Percentiles rank a stretch among this genome's conserved stretches.
Evolutionary conservation across 306 rosid genomes (phyloP).

Genomic region (Carpinus viminea): DNA sequence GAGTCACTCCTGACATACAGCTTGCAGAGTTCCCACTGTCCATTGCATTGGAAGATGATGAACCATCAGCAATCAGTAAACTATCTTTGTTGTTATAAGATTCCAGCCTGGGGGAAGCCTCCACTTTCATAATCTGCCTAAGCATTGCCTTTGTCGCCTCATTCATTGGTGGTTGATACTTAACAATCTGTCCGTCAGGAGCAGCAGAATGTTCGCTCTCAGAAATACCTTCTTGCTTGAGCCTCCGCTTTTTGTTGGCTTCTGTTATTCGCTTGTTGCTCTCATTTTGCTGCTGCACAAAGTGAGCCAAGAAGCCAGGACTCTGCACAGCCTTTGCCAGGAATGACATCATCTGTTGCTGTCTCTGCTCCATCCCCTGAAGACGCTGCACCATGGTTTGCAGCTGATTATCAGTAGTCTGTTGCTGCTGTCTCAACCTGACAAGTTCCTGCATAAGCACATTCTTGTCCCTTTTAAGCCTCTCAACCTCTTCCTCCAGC

Average conservation of each 20-base stretch:
- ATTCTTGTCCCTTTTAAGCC: slow-evolving; percentile 94
- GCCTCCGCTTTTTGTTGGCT: slow-evolving; percentile 85
- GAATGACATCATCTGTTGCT: slow-evolving; percentile 98
- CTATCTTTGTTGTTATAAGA: slow-evolving; percentile 50
- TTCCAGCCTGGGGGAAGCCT: slow-evolving; percentile 57
- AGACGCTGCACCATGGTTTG: slow-evolving; percentile 93
- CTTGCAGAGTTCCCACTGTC: slow-evolving; percentile 66
- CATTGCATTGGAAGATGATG: slow-evolving; percentile 50
- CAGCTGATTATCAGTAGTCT: slow-evolving; percentile 85
- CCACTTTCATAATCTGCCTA: slow-evolving; percentile 71
- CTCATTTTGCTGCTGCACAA: slow-evolving; percentile 91
- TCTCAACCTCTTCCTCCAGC: slow-evolving; percentile 95
- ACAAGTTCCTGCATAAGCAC: slow-evolving; percentile 99
- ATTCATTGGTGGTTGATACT: slow-evolving; percentile 74
- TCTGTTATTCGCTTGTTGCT: slow-evolving; percentile 76
- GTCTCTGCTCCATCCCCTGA: slow-evolving; percentile 98
- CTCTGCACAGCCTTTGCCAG: slow-evolving; percentile 97
- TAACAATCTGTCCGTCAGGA: slow-evolving; percentile 84
- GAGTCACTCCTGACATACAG: slow-evolving; percentile 66
- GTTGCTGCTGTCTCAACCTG: slow-evolving; percentile 97
- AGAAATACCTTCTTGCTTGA: slow-evolving; percentile 69
- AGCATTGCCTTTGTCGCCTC: slow-evolving; percentile 82
- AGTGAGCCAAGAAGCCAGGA: slow-evolving; percentile 93
- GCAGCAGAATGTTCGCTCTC: slow-evolving; percentile 46
- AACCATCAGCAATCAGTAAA: slow-evolving; percentile 58